Evolutionary conservation across 495 filamentous ascomycete species (phyloP).

Genomic region (Cercophora samala): DNA sequence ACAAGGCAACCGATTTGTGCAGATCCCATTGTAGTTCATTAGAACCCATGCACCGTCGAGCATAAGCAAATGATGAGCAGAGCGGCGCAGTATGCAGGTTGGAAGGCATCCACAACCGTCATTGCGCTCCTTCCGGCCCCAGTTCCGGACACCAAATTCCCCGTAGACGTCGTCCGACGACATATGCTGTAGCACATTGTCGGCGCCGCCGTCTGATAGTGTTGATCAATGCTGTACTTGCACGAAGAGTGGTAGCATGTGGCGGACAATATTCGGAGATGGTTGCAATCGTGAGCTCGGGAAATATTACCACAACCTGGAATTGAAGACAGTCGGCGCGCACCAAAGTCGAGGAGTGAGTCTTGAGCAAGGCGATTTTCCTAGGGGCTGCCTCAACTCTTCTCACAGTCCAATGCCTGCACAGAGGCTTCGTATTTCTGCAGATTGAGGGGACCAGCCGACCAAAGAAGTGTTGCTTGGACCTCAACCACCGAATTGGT

Average conservation of each 20-base stretch:
- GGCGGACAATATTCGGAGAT: neutral
- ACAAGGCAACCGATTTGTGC: conserved; percentile 9
- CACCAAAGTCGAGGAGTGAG: neutral
- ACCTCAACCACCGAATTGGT: conserved; percentile 36
- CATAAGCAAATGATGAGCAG: neutral
- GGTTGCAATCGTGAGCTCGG: neutral
- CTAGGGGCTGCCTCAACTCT: neutral
- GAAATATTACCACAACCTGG: neutral
- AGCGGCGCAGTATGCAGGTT: neutral
- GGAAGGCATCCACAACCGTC: neutral
- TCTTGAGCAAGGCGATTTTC: neutral
- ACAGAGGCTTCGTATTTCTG: conserved; percentile 58
- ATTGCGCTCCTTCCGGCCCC: neutral
- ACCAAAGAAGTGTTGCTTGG: conserved; percentile 66
- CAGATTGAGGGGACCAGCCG: conserved; percentile 60
- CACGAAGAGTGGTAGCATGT: neutral
- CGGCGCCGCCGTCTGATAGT: conserved; percentile 1
- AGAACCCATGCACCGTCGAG: neutral
- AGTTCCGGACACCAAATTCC: neutral
- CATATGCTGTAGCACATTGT: conserved; percentile 26
- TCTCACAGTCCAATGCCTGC: conserved; percentile 14
- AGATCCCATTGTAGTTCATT: neutral
- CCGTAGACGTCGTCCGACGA: conserved; percentile 18
- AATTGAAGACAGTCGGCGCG: neutral
- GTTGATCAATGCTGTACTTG: neutral